Percentiles rank a stretch among this genome's conserved stretches.
Evolutionary conservation across 1,139 yeast species (phyloP).

Genomic region (Pichia sp.): DNA sequence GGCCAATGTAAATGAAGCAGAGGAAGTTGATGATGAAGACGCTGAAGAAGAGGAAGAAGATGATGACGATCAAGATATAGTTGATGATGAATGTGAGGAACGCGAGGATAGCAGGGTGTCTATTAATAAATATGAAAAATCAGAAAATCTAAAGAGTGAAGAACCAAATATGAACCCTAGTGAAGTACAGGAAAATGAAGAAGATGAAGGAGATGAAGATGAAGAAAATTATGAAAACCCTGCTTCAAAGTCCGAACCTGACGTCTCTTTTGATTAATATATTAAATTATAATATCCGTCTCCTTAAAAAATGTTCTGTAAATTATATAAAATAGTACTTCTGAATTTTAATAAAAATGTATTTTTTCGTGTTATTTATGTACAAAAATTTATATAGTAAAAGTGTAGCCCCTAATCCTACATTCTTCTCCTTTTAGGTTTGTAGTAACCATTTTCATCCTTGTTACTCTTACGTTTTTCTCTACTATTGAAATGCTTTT

Average conservation of each 20-base stretch:
- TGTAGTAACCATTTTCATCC: conserved; percentile 74
- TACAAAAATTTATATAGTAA: not conserved
- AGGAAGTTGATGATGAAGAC: conserved; percentile 1
- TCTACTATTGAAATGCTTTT: conserved; percentile 67
- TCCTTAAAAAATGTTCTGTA: not conserved
- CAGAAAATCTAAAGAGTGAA: conserved; percentile 1
- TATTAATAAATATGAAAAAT: not conserved
- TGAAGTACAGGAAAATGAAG: conserved; percentile 1
- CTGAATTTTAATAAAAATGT: not conserved
- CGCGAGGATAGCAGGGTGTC: not conserved
- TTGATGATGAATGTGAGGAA: conserved; percentile 1
- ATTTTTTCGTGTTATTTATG: not conserved
- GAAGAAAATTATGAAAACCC: not conserved
- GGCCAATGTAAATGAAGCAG: conserved; percentile 9
- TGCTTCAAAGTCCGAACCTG: not conserved
- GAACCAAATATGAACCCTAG: conserved; percentile 9
- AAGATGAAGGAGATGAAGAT: not conserved
- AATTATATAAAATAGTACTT: not conserved
- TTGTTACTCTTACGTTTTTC: conserved; percentile 69
- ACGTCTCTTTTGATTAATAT: not conserved
- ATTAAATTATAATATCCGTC: not conserved
- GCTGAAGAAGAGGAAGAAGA: conserved; percentile 1
- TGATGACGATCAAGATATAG: not conserved
- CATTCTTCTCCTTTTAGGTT: conserved; percentile 44
- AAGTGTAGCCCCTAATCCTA: not conserved